A percentile compares a stretch with the other conserved stretches of the same genome.
Conservation (phyloP, 192 early-diverging fungal genomes). For the Entomortierella beljakovae region DNA sequence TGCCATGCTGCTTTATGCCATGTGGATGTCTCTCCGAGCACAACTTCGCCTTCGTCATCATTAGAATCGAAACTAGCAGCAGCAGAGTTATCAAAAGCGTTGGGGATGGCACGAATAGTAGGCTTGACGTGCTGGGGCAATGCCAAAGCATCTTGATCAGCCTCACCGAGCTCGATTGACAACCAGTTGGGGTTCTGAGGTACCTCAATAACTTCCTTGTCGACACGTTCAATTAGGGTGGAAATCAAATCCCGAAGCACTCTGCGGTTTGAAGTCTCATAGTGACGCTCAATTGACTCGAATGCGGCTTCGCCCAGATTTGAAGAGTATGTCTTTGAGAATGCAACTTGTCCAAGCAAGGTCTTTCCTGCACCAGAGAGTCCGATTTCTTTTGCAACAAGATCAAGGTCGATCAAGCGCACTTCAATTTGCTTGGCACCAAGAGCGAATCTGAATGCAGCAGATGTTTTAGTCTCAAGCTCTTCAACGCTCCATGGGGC, state of each 20-base stretch:
- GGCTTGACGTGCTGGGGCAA: constrained; percentile 54
- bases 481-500: constrained; percentile 76
- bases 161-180: constrained; percentile 50
- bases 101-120: constrained; percentile 37
- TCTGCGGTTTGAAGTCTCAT: constrained; percentile 44
- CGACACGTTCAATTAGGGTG: constrained; percentile 44
- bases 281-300: constrained; percentile 29
- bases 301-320: constrained; percentile 45
- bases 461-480: constrained; percentile 73
- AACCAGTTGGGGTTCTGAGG: constrained; percentile 53
- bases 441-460: constrained; percentile 68
- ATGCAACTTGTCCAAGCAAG: constrained; percentile 63
- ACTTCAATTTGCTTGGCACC: constrained; percentile 65
- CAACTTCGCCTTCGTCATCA: constrained; percentile 46
- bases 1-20: constrained; percentile 73
- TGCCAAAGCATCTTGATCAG: constrained; percentile 35
- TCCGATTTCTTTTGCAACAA: constrained; percentile 69
- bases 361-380: constrained; percentile 65
- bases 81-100: constrained; percentile 37
- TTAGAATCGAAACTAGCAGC: constrained; percentile 4
- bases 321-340: constrained; percentile 37
- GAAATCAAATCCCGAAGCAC: constrained; percentile 37
- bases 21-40: constrained; percentile 44
- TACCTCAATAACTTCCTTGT: constrained; percentile 53
- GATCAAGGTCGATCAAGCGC: constrained; percentile 70